Conservation (phyloP, 139 green algal genomes). For the Chlorella sp. region DNA sequence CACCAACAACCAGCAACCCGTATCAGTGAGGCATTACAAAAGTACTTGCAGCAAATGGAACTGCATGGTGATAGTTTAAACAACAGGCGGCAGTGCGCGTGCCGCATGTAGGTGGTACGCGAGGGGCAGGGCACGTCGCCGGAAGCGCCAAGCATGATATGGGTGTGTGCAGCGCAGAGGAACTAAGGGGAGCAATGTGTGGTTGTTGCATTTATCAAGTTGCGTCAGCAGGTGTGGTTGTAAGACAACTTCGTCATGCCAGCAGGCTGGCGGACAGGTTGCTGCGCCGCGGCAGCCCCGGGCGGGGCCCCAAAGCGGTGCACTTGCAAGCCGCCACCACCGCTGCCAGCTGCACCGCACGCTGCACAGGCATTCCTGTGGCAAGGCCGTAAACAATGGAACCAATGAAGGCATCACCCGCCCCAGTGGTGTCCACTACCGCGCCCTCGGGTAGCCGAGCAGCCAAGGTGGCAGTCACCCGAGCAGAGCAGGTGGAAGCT, state of each 20-base stretch:
- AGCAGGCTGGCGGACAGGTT: constrained; percentile 61
- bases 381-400: constrained; percentile 81
- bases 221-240: no score
- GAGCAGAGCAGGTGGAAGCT: neutral
- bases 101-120: no score
- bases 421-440: constrained; percentile 92
- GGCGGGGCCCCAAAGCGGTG: constrained; percentile 78
- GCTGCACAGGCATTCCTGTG: constrained; percentile 50
- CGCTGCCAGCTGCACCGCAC: constrained; percentile 65
- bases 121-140: no score
- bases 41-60: no score
- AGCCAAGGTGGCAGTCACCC: neutral
- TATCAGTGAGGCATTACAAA: no score
- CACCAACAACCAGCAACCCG: no score
- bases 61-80: no score
- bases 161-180: no score
- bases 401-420: constrained; percentile 95
- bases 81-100: no score
- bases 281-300: constrained; percentile 69
- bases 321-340: constrained; percentile 89
- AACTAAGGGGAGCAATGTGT: no score
- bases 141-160: no score
- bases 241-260: neutral
- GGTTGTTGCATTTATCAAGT: no score
- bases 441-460: constrained; percentile 39